These are phyloP conservation scores for Scleromitrula shiraiana DNA, from an alignment of 2,329 filamentous ascomycete species.

Conservation along the genomic window DNA sequence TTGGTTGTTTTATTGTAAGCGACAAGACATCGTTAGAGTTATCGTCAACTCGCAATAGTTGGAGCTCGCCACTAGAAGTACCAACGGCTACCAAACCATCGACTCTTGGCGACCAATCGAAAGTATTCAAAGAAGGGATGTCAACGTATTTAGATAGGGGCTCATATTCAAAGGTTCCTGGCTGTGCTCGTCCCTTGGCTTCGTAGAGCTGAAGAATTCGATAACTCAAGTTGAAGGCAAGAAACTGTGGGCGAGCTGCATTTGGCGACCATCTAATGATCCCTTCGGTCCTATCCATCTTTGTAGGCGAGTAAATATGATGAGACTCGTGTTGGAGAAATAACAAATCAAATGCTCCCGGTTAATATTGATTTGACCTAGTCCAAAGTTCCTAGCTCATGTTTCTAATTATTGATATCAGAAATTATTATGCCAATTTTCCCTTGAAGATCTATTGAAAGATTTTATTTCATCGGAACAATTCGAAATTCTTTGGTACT, in stretches of 20 bases:
- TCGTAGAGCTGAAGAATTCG: slow-evolving; percentile 56
- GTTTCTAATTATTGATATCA: too few species aligned
- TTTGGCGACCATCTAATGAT: slow-evolving; percentile 61
- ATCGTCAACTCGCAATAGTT: slow-evolving; percentile 65
- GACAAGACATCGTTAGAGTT: slow-evolving; percentile 57
- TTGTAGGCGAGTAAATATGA: too few species aligned
- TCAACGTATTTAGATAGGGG: slow-evolving; percentile 53
- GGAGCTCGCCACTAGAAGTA: slow-evolving; percentile 66
- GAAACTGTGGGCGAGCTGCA: slow-evolving; percentile 48
- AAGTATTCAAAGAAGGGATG: slow-evolving; percentile 54
- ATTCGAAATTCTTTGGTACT: too few species aligned
- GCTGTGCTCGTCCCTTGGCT: slow-evolving; percentile 45
- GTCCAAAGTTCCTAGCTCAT: too few species aligned
- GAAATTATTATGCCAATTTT: too few species aligned
- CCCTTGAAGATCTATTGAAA: too few species aligned
- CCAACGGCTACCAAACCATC: slow-evolving; percentile 65
- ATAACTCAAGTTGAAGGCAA: slow-evolving; percentile 58
- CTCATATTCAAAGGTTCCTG: slow-evolving; percentile 48
- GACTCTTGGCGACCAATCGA: slow-evolving; percentile 58
- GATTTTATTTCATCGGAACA: too few species aligned
- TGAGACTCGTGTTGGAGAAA: too few species aligned
- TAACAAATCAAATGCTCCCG: neutral
- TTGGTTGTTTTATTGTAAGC: slow-evolving; percentile 64
- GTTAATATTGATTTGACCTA: too few species aligned
- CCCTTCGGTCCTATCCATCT: slow-evolving; percentile 33